A percentile compares a stretch with the other conserved stretches of the same genome.
Evolutionary conservation across 768 basidiomycete genomes (phyloP).

Genomic region (Leucogyrophana mollusca): DNA sequence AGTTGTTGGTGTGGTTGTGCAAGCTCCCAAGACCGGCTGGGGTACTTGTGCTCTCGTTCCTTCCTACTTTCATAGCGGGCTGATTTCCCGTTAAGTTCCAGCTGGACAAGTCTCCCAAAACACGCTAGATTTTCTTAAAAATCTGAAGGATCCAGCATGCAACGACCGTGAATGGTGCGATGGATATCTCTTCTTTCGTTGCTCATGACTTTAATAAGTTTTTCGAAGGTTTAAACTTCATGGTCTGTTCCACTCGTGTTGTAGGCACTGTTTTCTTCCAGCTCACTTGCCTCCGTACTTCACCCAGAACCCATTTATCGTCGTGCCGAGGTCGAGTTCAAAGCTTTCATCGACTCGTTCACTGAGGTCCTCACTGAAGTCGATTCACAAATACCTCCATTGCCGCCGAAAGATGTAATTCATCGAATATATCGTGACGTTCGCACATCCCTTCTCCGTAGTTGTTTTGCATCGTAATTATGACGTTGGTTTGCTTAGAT

Average conservation of each 20-base stretch:
- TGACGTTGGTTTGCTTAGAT: constrained; percentile 42
- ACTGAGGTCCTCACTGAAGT: constrained; percentile 65
- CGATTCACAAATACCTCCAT: constrained; percentile 80
- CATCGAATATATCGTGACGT: constrained; percentile 95
- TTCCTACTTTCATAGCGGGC: not conserved
- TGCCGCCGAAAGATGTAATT: constrained; percentile 89
- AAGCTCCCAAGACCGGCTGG: constrained; percentile 81
- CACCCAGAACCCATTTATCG: constrained; percentile 24
- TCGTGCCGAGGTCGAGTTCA: constrained; percentile 87
- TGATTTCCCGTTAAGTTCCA: constrained; percentile 54
- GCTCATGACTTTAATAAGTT: not conserved
- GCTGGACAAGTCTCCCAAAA: constrained; percentile 86
- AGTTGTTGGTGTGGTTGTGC: constrained; percentile 71
- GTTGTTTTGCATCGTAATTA: not conserved
- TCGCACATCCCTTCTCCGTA: constrained; percentile 1
- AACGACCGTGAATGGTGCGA: constrained; percentile 84
- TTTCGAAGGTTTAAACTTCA: constrained; percentile 77
- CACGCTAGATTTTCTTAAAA: constrained; percentile 72
- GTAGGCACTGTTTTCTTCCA: not conserved
- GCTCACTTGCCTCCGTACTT: not conserved
- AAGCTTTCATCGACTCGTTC: constrained; percentile 73
- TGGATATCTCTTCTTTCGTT: not conserved
- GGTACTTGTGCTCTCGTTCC: constrained; percentile 41
- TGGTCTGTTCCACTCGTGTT: constrained; percentile 37
- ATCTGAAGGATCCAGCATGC: constrained; percentile 69